Conservation (phyloP, 179 eudicot genomes). For the Pouteria campechiana region DNA sequence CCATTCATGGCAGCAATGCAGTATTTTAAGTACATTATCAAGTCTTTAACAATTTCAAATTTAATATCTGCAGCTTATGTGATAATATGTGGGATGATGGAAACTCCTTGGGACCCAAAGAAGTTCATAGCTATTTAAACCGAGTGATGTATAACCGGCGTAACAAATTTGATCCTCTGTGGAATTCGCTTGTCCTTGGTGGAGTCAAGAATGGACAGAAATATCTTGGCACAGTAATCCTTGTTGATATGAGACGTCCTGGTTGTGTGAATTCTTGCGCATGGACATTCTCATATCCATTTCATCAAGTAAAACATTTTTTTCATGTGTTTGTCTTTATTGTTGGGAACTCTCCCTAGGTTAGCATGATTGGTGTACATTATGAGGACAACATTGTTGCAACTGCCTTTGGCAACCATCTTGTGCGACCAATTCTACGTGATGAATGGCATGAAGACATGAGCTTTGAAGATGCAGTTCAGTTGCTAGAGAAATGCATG, state of each 20-base stretch:
- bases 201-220: slow-evolving; percentile 93
- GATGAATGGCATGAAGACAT: slow-evolving; percentile 83
- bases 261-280: no score
- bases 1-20: no score
- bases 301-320: no score
- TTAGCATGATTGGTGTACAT: slow-evolving; percentile 98
- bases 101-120: slow-evolving; percentile 90
- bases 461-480: slow-evolving; percentile 83
- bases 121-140: slow-evolving; percentile 79
- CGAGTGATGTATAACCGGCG: slow-evolving; percentile 93
- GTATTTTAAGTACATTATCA: no score
- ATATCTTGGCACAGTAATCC: slow-evolving; percentile 77
- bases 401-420: slow-evolving; percentile 95
- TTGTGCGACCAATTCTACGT: slow-evolving; percentile 90
- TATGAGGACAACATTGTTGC: slow-evolving; percentile 86
- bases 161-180: slow-evolving; percentile 86
- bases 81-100: slow-evolving; percentile 99
- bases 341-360: no score
- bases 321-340: no score
- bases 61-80: slow-evolving; percentile 37
- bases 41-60: no score
- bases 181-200: slow-evolving; percentile 96
- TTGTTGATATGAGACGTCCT: no score
- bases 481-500: slow-evolving; percentile 88
- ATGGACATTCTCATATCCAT: no score